These are phyloP conservation scores for Hsuehochloa calcarea DNA, from an alignment of 176 grass and related monocot genomes.

Conservation along the genomic window DNA sequence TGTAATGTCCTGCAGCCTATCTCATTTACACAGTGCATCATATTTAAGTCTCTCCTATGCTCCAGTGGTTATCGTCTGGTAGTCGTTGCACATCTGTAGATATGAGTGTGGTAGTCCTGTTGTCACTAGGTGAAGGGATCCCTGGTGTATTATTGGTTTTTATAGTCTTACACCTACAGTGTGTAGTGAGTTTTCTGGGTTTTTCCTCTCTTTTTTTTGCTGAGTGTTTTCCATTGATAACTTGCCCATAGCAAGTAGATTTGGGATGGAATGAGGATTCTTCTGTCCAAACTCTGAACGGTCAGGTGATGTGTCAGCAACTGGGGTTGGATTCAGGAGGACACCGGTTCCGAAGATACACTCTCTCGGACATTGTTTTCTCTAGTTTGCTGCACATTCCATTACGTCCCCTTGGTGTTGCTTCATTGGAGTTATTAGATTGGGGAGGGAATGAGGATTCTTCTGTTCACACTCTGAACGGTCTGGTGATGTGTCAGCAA, in stretches of 20 bases:
- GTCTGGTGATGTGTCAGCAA: background rate
- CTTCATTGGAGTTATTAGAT: slow-evolving; percentile 20
- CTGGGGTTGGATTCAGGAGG: slow-evolving; percentile 19
- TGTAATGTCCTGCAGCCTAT: slow-evolving; percentile 74
- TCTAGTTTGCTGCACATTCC: slow-evolving; percentile 10
- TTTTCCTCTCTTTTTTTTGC: background rate
- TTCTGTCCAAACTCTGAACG: background rate
- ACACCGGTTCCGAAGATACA: background rate
- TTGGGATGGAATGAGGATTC: background rate
- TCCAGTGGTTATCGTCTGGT: slow-evolving; percentile 33
- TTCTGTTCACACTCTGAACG: background rate
- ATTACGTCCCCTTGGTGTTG: background rate
- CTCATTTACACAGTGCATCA: slow-evolving; percentile 31
- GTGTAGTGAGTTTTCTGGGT: background rate
- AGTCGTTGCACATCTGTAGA: no score
- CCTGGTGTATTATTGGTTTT: background rate
- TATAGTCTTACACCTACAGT: background rate
- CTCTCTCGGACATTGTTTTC: background rate
- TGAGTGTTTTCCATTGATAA: background rate
- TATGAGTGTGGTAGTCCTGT: slow-evolving; percentile 19
- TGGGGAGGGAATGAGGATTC: background rate
- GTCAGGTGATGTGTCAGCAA: background rate
- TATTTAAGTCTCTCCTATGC: slow-evolving; percentile 15
- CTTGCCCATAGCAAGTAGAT: background rate
- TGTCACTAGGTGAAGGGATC: slow-evolving; percentile 29